These are phyloP conservation scores for Neofusicoccum sp. DNA, from an alignment of 2,329 filamentous ascomycete genomes.

Conservation along the genomic window DNA sequence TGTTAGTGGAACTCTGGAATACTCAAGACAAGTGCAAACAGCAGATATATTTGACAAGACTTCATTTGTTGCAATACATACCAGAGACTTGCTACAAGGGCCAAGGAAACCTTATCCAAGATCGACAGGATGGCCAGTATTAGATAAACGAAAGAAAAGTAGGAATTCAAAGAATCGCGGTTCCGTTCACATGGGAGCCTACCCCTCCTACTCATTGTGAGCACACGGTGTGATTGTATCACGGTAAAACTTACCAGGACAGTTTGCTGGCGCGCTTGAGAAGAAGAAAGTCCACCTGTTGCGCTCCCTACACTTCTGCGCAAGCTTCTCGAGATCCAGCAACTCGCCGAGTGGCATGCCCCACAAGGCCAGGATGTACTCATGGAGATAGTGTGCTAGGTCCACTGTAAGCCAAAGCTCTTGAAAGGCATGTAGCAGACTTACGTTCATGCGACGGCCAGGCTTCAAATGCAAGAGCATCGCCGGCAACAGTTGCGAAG, in stretches of 20 bases:
- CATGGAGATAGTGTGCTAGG: conserved; percentile 35
- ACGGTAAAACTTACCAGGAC: conserved; percentile 43
- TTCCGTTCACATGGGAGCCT: conserved; percentile 44
- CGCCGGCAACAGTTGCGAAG: conserved; percentile 64
- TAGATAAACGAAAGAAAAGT: not conserved
- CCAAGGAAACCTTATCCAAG: no score
- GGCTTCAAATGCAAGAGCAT: conserved; percentile 63
- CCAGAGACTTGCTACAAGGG: no score
- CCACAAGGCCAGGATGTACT: conserved; percentile 39
- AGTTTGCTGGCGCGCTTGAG: conserved; percentile 59
- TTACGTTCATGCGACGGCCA: conserved; percentile 53
- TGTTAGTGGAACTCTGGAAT: no score
- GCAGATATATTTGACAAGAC: no score
- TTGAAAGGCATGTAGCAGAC: no score
- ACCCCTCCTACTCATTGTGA: conserved; percentile 35
- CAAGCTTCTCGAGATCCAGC: conserved; percentile 51
- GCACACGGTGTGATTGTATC: not conserved
- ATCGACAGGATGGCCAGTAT: not conserved
- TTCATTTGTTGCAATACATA: no score
- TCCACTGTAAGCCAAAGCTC: not conserved
- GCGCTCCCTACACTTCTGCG: conserved; percentile 54
- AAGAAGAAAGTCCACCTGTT: conserved; percentile 62
- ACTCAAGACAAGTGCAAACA: no score
- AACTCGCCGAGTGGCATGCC: conserved; percentile 41
- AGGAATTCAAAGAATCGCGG: conserved; percentile 35